Evolutionary conservation across 2,329 filamentous ascomycete species (phyloP).

Genomic region (Lecanicillium sp.): DNA sequence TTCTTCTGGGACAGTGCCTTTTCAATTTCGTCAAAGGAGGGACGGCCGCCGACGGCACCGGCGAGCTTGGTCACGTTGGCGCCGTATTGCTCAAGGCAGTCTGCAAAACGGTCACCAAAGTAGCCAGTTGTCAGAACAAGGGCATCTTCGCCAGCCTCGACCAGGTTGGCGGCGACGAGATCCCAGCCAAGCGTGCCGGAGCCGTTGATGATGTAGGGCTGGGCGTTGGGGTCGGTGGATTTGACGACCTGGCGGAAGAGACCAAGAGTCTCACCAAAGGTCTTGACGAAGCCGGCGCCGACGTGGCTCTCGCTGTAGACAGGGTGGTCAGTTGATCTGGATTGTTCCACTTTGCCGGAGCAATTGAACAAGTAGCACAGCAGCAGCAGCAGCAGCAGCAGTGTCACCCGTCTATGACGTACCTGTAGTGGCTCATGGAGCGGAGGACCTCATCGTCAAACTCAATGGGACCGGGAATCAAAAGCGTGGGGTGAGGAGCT

Average conservation of each 20-base stretch:
- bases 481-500: constrained; percentile 59
- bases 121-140: constrained; percentile 94
- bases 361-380: not conserved
- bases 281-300: constrained; percentile 76
- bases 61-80: constrained; percentile 84
- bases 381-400: not conserved
- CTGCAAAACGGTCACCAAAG: constrained; percentile 90
- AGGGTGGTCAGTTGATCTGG: not conserved
- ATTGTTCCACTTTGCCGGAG: not conserved
- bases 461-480: constrained; percentile 96
- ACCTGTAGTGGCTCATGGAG: constrained; percentile 93
- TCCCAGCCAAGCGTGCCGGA: constrained; percentile 97
- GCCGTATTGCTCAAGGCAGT: constrained; percentile 87
- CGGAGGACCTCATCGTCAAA: constrained; percentile 95
- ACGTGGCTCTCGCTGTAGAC: constrained; percentile 79
- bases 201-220: constrained; percentile 89
- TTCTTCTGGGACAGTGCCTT: constrained; percentile 80
- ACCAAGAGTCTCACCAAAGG: constrained; percentile 81
- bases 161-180: constrained; percentile 84
- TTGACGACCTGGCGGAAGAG: constrained; percentile 93
- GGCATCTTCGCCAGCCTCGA: constrained; percentile 82
- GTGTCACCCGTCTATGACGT: constrained; percentile 18
- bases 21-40: constrained; percentile 81
- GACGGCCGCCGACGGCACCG: constrained; percentile 79
- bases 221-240: constrained; percentile 69